phyloP scores from a whole-genome alignment of 1,284 basidiomycete species.

The Rhodotorula sp. region DNA sequence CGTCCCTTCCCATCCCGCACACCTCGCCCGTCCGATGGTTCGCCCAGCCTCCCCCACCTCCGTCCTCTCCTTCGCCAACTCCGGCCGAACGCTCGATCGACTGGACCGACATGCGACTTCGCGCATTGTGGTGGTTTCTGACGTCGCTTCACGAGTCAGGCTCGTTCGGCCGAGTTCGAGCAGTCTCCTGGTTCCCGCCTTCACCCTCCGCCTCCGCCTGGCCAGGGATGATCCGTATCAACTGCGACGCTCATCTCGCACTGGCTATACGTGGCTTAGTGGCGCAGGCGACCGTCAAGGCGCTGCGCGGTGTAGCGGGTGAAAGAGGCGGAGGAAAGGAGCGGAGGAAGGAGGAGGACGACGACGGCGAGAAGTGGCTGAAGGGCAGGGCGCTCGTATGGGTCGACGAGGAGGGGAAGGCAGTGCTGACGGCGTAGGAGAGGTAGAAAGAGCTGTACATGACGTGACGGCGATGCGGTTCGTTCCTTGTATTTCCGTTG shows the following conservation, averaged over 20 bases:
- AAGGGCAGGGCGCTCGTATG: conserved; percentile 14
- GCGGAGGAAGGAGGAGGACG: background rate
- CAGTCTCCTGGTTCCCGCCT: background rate
- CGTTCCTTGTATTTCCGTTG: too few relatives aligned
- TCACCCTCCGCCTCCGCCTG: background rate
- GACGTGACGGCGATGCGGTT: too few relatives aligned
- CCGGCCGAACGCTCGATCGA: background rate
- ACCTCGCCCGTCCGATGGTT: conserved; percentile 1
- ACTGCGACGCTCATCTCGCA: conserved; percentile 27
- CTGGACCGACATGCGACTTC: conserved; percentile 26
- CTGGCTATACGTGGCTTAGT: conserved; percentile 18
- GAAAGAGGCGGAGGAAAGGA: background rate
- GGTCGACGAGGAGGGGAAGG: conserved; percentile 27
- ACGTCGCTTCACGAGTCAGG: background rate
- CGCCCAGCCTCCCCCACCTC: background rate
- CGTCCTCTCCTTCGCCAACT: background rate
- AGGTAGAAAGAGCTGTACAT: background rate
- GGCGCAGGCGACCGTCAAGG: background rate
- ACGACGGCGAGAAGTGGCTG: conserved; percentile 17
- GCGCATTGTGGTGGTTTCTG: conserved; percentile 12
- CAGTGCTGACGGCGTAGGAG: conserved; percentile 18
- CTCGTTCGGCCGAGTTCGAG: conserved; percentile 7
- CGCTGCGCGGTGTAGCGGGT: background rate
- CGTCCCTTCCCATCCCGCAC: background rate
- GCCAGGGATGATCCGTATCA: conserved; percentile 8